Base-by-base conservation (phyloP, 306 rosid genomes). In the Gastrolobium villosum region DNA sequence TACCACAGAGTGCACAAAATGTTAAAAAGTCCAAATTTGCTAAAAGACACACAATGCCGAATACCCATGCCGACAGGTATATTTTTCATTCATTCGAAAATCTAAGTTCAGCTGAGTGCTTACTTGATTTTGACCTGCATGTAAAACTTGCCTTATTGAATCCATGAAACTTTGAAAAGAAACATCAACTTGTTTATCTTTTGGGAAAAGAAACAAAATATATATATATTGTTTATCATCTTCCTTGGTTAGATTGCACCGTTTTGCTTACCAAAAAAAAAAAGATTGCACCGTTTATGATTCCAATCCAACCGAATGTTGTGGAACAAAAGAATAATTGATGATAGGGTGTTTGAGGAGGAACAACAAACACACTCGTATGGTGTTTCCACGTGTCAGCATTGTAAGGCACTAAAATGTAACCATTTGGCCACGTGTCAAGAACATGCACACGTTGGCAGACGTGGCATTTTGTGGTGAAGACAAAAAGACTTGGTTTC, bases 361-460 rank as follows among this genome's bases (percentile, higher is more conserved):
- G 7, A 69, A 40, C 71, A 60, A 44, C 43, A 65, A 66, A 52
- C 15, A 61, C 10, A 66, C 4, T 45, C 26, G 52, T 28, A 20
- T 64, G 34, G 10, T 4, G 5, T 68, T 67, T 59, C 87, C 91
- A 86, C 90, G 7, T 86, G 92, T 85, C 97, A 70, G 36, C 62
- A 49, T 6, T 4, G 6, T 10, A 83, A 36, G 32, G 75, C 6
- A 20, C 10, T 14, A 34, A 28, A 52, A 65, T 65, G 34, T 8
- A 76, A 60, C 77, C 31, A 60, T 9, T 34, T 72, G 10, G 83
- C 70, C 85, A 82, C 86, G 88, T 90, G 86, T 76, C 76, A 1
- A n/a, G 2, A 13, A 3, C 10, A 3, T 64, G 39, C 20, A 56
- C 15, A 6, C 26, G 26, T 2, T 30, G 1, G 7, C 43, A 77